phyloP scores from a whole-genome alignment of 805 yeast species.

The Peterozyma toletana region DNA sequence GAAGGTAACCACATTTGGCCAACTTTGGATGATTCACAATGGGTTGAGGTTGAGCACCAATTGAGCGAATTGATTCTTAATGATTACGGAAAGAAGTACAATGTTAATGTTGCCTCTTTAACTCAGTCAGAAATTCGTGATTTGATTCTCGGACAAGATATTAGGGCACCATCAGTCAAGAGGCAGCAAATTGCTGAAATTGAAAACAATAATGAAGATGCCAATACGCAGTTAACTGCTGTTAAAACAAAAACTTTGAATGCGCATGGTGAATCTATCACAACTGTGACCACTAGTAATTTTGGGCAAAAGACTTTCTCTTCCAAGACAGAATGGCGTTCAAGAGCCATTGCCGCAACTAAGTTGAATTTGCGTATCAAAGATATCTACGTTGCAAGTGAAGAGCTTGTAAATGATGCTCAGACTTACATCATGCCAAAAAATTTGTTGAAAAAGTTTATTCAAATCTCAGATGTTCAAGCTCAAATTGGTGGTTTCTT shows the following conservation, averaged over 20 bases:
- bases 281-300: slow-evolving; percentile 84
- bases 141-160: slow-evolving; percentile 88
- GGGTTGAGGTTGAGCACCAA: slow-evolving; percentile 86
- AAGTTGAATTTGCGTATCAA: slow-evolving; percentile 68
- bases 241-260: slow-evolving; percentile 77
- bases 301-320: slow-evolving; percentile 81
- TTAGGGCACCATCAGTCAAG: slow-evolving; percentile 80
- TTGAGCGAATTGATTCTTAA: slow-evolving; percentile 79
- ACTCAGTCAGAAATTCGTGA: slow-evolving; percentile 94
- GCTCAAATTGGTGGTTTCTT: slow-evolving; percentile 77
- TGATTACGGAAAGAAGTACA: slow-evolving; percentile 81
- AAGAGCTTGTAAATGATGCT: slow-evolving; percentile 46
- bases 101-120: slow-evolving; percentile 76
- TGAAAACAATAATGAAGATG: slow-evolving; percentile 40
- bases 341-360: slow-evolving; percentile 73
- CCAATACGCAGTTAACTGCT: slow-evolving; percentile 54
- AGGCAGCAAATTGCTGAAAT: slow-evolving; percentile 81
- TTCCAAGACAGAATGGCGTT: slow-evolving; percentile 88
- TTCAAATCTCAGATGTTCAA: slow-evolving; percentile 73
- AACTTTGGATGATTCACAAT: slow-evolving; percentile 74
- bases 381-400: slow-evolving; percentile 65
- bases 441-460: slow-evolving; percentile 68
- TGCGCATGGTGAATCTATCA: slow-evolving; percentile 94
- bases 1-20: slow-evolving; percentile 93
- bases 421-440: slow-evolving; percentile 76